These are phyloP conservation scores for Curvularia lunata DNA, from an alignment of 2,329 filamentous ascomycete species.

Conservation along the genomic window DNA sequence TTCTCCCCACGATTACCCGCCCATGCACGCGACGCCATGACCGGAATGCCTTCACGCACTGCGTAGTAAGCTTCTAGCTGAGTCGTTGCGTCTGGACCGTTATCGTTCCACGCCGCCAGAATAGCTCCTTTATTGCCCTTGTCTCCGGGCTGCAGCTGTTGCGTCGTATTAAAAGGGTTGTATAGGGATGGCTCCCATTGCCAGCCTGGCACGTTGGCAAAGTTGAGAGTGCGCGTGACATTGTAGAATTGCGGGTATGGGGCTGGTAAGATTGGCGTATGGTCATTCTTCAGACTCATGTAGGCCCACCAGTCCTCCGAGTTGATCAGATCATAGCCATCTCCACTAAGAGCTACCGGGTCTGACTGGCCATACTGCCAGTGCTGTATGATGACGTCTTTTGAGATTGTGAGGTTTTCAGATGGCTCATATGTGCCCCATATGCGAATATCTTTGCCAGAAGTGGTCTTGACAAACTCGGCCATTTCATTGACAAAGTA, in stretches of 20 bases:
- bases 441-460: slow-evolving; percentile 43
- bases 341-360: slow-evolving; percentile 49
- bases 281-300: slow-evolving; percentile 62
- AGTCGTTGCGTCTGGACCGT: slow-evolving; percentile 57
- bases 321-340: slow-evolving; percentile 54
- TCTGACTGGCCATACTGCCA: slow-evolving; percentile 60
- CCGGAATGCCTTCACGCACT: slow-evolving; percentile 54
- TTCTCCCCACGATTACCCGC: slow-evolving; percentile 47
- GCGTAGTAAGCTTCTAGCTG: slow-evolving; percentile 58
- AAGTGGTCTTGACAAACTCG: slow-evolving; percentile 39
- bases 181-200: slow-evolving; percentile 57
- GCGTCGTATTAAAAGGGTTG: slow-evolving; percentile 53
- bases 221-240: slow-evolving; percentile 53
- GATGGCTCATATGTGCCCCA: slow-evolving; percentile 56
- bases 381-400: slow-evolving; percentile 54
- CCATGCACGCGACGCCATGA: slow-evolving; percentile 54
- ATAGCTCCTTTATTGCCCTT: slow-evolving; percentile 43
- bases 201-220: slow-evolving; percentile 51
- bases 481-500: slow-evolving; percentile 49
- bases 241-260: slow-evolving; percentile 58
- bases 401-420: slow-evolving; percentile 47
- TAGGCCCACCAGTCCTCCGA: slow-evolving; percentile 62
- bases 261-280: slow-evolving; percentile 55
- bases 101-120: slow-evolving; percentile 58
- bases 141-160: slow-evolving; percentile 46